A percentile compares a stretch with the other conserved stretches of the same genome.
These are phyloP conservation scores for Phialemonium atrogriseum DNA, from an alignment of 2,329 filamentous ascomycete species.

Conservation along the genomic window DNA sequence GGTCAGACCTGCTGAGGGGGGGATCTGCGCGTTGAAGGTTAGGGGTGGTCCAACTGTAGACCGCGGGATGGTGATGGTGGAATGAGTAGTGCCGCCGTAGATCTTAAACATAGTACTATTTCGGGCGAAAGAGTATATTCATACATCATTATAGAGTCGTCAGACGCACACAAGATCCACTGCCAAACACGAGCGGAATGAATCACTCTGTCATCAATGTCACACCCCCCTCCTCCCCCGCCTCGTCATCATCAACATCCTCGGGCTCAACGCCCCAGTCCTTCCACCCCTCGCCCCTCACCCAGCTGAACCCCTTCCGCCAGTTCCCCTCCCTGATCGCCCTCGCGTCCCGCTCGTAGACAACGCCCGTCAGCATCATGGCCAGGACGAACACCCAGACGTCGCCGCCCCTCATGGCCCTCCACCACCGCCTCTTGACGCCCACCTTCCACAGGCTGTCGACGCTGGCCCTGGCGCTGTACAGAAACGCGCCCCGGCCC, in stretches of 20 bases:
- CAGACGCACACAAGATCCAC: too few species aligned
- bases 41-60: too few species aligned
- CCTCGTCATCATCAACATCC: conserved; percentile 30
- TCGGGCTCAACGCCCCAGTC: conserved; percentile 55
- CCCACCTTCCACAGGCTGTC: conserved; percentile 89
- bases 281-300: conserved; percentile 66
- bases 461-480: conserved; percentile 68
- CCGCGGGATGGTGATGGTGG: too few species aligned
- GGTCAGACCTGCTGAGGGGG: too few species aligned
- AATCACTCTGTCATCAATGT: too few species aligned
- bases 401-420: conserved; percentile 72
- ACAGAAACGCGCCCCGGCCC: conserved; percentile 65
- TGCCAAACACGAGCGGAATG: too few species aligned
- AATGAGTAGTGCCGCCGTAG: too few species aligned
- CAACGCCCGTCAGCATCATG: conserved; percentile 66
- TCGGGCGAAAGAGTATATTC: too few species aligned
- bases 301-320: conserved; percentile 65
- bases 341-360: conserved; percentile 64
- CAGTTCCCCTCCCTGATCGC: conserved; percentile 60
- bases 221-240: conserved; percentile 23
- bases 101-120: too few species aligned
- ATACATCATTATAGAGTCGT: too few species aligned
- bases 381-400: conserved; percentile 75
- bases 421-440: conserved; percentile 85
- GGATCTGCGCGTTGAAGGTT: too few species aligned